Conservation (phyloP, 495 filamentous ascomycete species). For the Penicillium parvum region DNA sequence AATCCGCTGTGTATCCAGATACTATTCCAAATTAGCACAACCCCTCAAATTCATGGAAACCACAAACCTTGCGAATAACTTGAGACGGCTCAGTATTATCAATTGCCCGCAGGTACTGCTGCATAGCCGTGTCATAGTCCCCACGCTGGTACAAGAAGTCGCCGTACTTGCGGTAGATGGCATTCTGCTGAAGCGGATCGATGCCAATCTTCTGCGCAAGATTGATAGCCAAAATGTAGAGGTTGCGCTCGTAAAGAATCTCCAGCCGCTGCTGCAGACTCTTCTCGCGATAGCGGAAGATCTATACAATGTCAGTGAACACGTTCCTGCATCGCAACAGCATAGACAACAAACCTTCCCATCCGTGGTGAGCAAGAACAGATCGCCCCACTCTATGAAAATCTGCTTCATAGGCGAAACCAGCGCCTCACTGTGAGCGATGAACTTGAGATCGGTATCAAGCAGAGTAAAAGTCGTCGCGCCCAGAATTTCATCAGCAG, state of each 20-base stretch:
- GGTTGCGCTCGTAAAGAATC: constrained; percentile 87
- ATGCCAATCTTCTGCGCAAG: constrained; percentile 83
- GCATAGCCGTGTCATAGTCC: constrained; percentile 96
- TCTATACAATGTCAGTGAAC: constrained; percentile 40
- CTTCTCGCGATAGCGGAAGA: constrained; percentile 90
- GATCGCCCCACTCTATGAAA: constrained; percentile 85
- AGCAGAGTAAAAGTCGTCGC: constrained; percentile 82
- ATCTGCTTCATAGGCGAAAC: constrained; percentile 72
- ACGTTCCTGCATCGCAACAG: background rate
- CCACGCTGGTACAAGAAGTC: constrained; percentile 94
- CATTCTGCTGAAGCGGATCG: constrained; percentile 74
- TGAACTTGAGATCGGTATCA: constrained; percentile 84
- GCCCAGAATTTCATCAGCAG: constrained; percentile 70
- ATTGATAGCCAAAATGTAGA: constrained; percentile 88
- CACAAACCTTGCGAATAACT: constrained; percentile 76
- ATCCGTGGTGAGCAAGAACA: constrained; percentile 82
- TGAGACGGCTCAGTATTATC: constrained; percentile 93
- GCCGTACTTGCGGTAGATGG: constrained; percentile 90
- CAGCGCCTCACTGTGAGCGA: constrained; percentile 83
- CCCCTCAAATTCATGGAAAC: background rate
- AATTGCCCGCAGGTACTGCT: constrained; percentile 93
- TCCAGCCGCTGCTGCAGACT: constrained; percentile 85
- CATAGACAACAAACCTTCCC: constrained; percentile 69
- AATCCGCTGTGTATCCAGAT: constrained; percentile 91
- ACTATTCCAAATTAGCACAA: constrained; percentile 46